phyloP scores from a whole-genome alignment of 768 basidiomycete genomes.

The Astraeus odoratus region DNA sequence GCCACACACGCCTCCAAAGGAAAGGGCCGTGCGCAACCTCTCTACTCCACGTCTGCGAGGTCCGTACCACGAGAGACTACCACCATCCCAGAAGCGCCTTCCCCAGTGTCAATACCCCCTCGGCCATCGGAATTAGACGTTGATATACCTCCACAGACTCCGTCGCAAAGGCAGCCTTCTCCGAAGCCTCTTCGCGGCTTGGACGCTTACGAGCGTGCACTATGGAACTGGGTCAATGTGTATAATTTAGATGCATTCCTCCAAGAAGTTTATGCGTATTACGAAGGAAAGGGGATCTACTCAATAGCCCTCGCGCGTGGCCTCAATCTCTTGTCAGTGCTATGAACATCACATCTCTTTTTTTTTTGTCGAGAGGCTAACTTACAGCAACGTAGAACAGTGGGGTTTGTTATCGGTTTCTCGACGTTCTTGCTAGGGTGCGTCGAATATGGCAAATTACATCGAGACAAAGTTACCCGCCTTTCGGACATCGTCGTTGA shows the following conservation, averaged over 20 bases:
- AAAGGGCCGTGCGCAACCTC: conserved; percentile 40
- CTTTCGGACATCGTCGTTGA: conserved; percentile 79
- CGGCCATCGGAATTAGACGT: conserved; percentile 57
- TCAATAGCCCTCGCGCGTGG: conserved; percentile 87
- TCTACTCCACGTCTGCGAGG: conserved; percentile 43
- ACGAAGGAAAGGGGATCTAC: conserved; percentile 94
- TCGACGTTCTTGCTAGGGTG: conserved; percentile 95
- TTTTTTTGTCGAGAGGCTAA: conserved; percentile 15
- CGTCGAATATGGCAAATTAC: conserved; percentile 83
- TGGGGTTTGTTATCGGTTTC: conserved; percentile 97
- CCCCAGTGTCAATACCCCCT: conserved; percentile 47
- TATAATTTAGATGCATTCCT: conserved; percentile 94
- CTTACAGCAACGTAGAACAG: conserved; percentile 55
- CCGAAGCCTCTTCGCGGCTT: conserved; percentile 57
- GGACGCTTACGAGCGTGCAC: conserved; percentile 80
- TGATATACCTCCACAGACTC: conserved; percentile 24
- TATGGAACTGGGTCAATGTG: conserved; percentile 99
- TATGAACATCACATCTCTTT: conserved; percentile 7
- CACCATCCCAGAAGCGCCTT: conserved; percentile 29
- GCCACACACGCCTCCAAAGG: conserved; percentile 25
- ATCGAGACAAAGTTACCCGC: conserved; percentile 54
- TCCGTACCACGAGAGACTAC: conserved; percentile 33
- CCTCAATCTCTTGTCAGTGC: conserved; percentile 93
- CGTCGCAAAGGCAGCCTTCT: conserved; percentile 15
- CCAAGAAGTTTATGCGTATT: conserved; percentile 93